Evolutionary conservation across 352 stramenopile species (phyloP).

Genomic region (Globisporangium cystogenes): DNA sequence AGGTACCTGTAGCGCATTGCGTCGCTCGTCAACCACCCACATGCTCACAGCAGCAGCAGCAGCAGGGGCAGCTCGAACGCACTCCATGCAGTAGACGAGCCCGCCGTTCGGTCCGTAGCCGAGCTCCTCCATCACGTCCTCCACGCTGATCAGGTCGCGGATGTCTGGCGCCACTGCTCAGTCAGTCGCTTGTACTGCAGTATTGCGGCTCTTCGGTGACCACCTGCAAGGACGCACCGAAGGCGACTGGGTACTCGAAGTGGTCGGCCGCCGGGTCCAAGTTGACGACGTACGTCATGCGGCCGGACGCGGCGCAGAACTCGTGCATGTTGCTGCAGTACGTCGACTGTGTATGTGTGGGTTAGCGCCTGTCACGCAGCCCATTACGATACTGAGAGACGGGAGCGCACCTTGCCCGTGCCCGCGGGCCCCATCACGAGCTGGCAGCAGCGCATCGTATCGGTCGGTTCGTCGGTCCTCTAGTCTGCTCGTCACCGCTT

Average conservation of each 20-base stretch:
- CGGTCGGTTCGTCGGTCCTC: too few species aligned
- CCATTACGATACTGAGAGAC: neutral
- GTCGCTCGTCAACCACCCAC: neutral
- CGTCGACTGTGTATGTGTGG: constrained; percentile 56
- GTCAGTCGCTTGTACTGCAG: constrained; percentile 3
- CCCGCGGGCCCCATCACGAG: constrained; percentile 90
- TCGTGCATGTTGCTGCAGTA: constrained; percentile 94
- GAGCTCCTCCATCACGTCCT: constrained; percentile 97
- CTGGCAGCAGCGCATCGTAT: constrained; percentile 84
- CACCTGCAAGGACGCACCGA: constrained; percentile 41
- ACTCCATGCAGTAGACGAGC: constrained; percentile 99
- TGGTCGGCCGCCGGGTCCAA: constrained; percentile 93
- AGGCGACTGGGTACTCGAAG: constrained; percentile 86
- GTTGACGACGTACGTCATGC: constrained; percentile 95
- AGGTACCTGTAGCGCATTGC: constrained; percentile 46
- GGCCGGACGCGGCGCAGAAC: constrained; percentile 78
- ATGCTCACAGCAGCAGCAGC: neutral
- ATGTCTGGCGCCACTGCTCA: constrained; percentile 52
- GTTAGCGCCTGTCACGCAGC: neutral
- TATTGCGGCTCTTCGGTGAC: constrained; percentile 11
- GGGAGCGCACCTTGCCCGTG: constrained; percentile 75
- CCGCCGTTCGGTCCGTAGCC: constrained; percentile 97
- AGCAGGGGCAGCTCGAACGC: constrained; percentile 21
- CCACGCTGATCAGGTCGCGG: constrained; percentile 93
- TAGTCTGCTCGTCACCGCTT: neutral